phyloP scores from a whole-genome alignment of 768 basidiomycete genomes.

The Candolleomyces efflorescens region DNA sequence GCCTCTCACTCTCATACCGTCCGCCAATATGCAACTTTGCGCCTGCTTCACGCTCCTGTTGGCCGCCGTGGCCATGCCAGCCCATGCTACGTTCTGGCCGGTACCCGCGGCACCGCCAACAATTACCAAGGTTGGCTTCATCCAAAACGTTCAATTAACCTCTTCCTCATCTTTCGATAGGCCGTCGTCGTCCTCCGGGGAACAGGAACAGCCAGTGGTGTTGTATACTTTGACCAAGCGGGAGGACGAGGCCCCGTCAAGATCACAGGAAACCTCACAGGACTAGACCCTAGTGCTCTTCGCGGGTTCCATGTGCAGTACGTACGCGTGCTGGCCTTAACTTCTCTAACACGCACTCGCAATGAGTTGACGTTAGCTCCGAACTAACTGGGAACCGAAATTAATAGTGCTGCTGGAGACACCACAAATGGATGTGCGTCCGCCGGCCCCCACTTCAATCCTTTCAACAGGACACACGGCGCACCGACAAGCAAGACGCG shows the following conservation, averaged over 20 bases:
- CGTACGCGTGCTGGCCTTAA: constrained; percentile 18
- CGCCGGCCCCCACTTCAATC: constrained; percentile 77
- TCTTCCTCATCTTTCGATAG: constrained; percentile 9
- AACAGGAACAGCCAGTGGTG: constrained; percentile 54
- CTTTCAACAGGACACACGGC: constrained; percentile 59
- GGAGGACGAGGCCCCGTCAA: constrained; percentile 45
- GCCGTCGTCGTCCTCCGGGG: constrained; percentile 56
- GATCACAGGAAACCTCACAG: constrained; percentile 57
- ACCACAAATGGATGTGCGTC: constrained; percentile 57
- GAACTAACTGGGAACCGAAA: too few species aligned
- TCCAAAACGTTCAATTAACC: not conserved
- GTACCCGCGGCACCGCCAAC: not conserved
- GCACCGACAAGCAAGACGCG: constrained; percentile 48
- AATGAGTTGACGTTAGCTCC: not conserved
- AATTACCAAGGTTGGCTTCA: not conserved
- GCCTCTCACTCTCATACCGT: too few species aligned
- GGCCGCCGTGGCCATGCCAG: too few species aligned
- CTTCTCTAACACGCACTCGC: not conserved
- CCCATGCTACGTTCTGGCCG: too few species aligned
- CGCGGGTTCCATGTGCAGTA: constrained; percentile 84
- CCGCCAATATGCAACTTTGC: too few species aligned
- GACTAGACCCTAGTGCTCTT: constrained; percentile 50
- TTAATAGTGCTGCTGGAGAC: constrained; percentile 48
- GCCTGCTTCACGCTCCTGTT: too few species aligned
- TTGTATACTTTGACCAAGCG: constrained; percentile 60